phyloP scores from a whole-genome alignment of 1,284 basidiomycete species.

The Marasmius fiardii region DNA sequence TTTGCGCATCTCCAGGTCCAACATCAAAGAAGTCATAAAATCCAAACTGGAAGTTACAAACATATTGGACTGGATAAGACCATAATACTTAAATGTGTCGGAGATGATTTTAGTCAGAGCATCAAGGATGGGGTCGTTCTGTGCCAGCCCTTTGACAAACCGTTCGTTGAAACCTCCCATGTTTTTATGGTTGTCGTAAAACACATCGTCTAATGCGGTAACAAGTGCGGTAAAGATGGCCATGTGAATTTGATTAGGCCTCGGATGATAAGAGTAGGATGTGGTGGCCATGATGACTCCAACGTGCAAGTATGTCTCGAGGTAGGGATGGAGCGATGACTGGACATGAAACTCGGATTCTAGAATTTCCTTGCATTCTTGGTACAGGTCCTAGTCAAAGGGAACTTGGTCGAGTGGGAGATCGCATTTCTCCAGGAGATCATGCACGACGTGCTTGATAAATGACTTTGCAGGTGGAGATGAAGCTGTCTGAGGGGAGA shows the following conservation, averaged over 20 bases:
- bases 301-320: not conserved
- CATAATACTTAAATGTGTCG: not conserved
- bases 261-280: not conserved
- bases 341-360: not conserved
- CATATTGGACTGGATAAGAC: not conserved
- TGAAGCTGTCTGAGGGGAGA: no score
- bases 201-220: not conserved
- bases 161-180: not conserved
- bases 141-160: not conserved
- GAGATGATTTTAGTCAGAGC: not conserved
- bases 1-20: not conserved
- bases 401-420: not conserved
- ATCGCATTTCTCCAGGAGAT: not conserved
- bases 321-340: not conserved
- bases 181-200: not conserved
- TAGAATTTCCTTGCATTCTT: not conserved
- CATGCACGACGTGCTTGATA: not conserved
- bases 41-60: no score
- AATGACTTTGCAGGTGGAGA: no score
- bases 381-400: not conserved
- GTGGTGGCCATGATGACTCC: not conserved
- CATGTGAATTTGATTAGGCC: not conserved
- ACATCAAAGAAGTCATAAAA: no score
- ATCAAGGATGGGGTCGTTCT: not conserved
- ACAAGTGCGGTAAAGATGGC: not conserved